phyloP scores from a whole-genome alignment of 2,329 filamentous ascomycete species.

The Ophiostoma sp. region DNA sequence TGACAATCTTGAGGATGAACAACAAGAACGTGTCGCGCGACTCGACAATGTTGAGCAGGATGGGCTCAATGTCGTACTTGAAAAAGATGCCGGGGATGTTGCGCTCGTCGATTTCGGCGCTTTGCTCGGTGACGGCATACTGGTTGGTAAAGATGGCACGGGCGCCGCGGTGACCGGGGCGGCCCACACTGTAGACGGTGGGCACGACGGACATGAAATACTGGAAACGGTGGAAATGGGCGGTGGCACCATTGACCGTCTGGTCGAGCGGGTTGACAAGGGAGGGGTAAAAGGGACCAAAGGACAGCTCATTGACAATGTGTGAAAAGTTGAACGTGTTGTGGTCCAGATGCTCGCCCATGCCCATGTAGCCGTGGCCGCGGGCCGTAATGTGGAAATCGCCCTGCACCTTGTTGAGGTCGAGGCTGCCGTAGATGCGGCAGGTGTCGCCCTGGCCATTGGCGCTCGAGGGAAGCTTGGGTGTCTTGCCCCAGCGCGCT shows the following conservation, averaged over 20 bases:
- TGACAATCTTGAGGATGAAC: slow-evolving; percentile 80
- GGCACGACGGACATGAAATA: slow-evolving; percentile 96
- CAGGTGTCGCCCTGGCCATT: slow-evolving; percentile 71
- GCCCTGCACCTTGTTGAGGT: slow-evolving; percentile 94
- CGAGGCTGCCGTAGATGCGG: slow-evolving; percentile 83
- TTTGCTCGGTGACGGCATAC: slow-evolving; percentile 94
- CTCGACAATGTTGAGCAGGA: slow-evolving; percentile 82
- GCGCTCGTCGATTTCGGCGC: slow-evolving; percentile 66
- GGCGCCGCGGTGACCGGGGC: slow-evolving; percentile 39
- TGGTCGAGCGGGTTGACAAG: slow-evolving; percentile 92
- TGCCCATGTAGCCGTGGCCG: slow-evolving; percentile 90
- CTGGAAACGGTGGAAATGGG: slow-evolving; percentile 93
- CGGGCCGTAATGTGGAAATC: slow-evolving; percentile 97
- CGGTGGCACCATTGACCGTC: slow-evolving; percentile 73
- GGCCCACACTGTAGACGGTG: slow-evolving; percentile 77
- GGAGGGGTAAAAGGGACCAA: slow-evolving; percentile 93
- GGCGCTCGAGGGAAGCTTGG: slow-evolving; percentile 54
- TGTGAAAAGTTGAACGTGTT: slow-evolving; percentile 94
- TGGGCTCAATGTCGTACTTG: slow-evolving; percentile 98
- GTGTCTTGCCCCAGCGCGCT: slow-evolving; percentile 74
- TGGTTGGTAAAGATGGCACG: slow-evolving; percentile 88
- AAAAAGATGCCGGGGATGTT: slow-evolving; percentile 88
- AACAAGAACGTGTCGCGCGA: slow-evolving; percentile 71
- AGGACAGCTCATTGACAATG: slow-evolving; percentile 92
- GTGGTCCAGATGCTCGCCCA: slow-evolving; percentile 79